phyloP scores from a whole-genome alignment of 2,329 filamentous ascomycete genomes.

The Blastomyces emzantsi region DNA sequence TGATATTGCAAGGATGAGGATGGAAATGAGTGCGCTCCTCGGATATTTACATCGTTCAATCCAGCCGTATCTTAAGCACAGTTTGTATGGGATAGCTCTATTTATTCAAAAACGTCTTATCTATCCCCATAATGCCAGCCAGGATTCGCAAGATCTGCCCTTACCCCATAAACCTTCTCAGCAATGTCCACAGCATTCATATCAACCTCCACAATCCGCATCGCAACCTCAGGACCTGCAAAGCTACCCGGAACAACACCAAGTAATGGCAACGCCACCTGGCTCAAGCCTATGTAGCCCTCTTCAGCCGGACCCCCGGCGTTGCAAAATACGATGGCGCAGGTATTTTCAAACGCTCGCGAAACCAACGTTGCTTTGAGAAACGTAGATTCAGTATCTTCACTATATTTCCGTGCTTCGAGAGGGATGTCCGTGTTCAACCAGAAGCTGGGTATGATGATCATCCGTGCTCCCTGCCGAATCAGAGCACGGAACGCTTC shows the following conservation, averaged over 20 bases:
- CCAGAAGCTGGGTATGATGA: conserved; percentile 49
- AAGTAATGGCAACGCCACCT: conserved; percentile 45
- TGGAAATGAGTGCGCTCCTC: not conserved
- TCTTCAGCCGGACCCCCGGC: conserved; percentile 44
- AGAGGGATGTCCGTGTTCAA: conserved; percentile 38
- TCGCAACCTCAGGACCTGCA: conserved; percentile 33
- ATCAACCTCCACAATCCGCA: conserved; percentile 42
- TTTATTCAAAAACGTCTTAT: not conserved
- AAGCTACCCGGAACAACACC: conserved; percentile 38
- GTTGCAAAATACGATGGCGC: conserved; percentile 48
- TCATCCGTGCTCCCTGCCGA: conserved; percentile 43
- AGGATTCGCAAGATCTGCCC: not conserved
- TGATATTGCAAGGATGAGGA: not conserved
- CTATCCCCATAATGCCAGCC: conserved; percentile 7
- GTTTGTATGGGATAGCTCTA: not conserved
- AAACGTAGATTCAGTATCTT: conserved; percentile 42
- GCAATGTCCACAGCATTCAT: conserved; percentile 43
- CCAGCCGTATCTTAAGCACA: not conserved
- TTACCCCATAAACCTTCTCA: conserved; percentile 17
- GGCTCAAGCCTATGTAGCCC: conserved; percentile 46
- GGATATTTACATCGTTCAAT: not conserved
- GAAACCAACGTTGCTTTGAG: conserved; percentile 43
- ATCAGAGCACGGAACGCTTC: conserved; percentile 49
- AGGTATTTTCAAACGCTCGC: conserved; percentile 49
- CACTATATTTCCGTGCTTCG: conserved; percentile 40